These are phyloP conservation scores for Simplicillium aogashimaense DNA, from an alignment of 2,329 filamentous ascomycete genomes.

Conservation along the genomic window DNA sequence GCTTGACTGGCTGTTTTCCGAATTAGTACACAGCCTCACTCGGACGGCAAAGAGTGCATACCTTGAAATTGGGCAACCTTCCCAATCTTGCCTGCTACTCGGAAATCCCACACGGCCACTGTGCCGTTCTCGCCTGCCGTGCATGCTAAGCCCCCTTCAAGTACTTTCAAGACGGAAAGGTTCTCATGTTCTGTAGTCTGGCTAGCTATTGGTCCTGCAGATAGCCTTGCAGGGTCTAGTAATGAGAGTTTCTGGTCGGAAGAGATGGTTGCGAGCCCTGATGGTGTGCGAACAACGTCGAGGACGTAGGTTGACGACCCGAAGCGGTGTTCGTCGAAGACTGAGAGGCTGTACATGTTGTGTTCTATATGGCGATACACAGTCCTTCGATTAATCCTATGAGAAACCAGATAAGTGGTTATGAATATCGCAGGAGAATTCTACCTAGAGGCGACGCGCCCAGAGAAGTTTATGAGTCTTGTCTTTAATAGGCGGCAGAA, in stretches of 20 bases:
- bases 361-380: too few species aligned
- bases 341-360: slow-evolving; percentile 24
- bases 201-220: slow-evolving; percentile 35
- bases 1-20: slow-evolving; percentile 27
- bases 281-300: slow-evolving; percentile 40
- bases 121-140: slow-evolving; percentile 65
- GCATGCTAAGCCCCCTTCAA: slow-evolving; percentile 44
- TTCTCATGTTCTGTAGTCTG: slow-evolving; percentile 48
- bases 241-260: slow-evolving; percentile 63
- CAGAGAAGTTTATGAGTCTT: too few species aligned
- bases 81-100: slow-evolving; percentile 28
- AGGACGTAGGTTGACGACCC: slow-evolving; percentile 40
- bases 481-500: too few species aligned
- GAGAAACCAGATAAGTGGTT: too few species aligned
- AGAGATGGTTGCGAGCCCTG: slow-evolving; percentile 50
- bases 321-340: slow-evolving; percentile 19
- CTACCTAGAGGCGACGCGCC: too few species aligned
- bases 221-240: slow-evolving; percentile 50
- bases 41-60: slow-evolving; percentile 22
- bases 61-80: slow-evolving; percentile 34
- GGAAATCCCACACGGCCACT: slow-evolving; percentile 57
- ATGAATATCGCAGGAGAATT: too few species aligned
- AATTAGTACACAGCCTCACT: slow-evolving; percentile 2
- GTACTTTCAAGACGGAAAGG: slow-evolving; percentile 50
- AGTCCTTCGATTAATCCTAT: too few species aligned